These are phyloP conservation scores for Clonostachys solani DNA, from an alignment of 2,329 filamentous ascomycete genomes.

Conservation along the genomic window DNA sequence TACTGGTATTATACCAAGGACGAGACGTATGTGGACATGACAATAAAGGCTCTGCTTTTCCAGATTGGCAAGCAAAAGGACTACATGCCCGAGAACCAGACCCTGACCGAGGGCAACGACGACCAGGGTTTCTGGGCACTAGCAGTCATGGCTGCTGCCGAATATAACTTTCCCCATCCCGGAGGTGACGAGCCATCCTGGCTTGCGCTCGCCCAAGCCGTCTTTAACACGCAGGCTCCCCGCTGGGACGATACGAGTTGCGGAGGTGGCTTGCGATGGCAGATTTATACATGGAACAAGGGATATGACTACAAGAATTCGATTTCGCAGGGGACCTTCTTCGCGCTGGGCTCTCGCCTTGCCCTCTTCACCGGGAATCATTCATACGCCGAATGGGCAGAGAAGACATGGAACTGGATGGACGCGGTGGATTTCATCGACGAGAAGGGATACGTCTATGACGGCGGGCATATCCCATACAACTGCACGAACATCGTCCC, in stretches of 20 bases:
- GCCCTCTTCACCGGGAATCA: slow-evolving; percentile 73
- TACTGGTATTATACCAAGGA: slow-evolving; percentile 85
- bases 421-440: slow-evolving; percentile 51
- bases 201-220: slow-evolving; percentile 70
- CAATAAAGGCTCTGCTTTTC: slow-evolving; percentile 63
- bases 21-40: slow-evolving; percentile 63
- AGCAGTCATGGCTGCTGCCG: slow-evolving; percentile 65
- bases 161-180: slow-evolving; percentile 63
- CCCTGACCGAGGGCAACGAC: slow-evolving; percentile 65
- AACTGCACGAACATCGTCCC: slow-evolving; percentile 56
- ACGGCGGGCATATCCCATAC: slow-evolving; percentile 51
- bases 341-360: slow-evolving; percentile 61
- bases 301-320: slow-evolving; percentile 77
- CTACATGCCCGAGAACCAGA: slow-evolving; percentile 75
- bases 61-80: slow-evolving; percentile 71
- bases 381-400: slow-evolving; percentile 76
- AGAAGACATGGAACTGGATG: slow-evolving; percentile 69
- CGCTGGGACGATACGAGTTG: slow-evolving; percentile 70
- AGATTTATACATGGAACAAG: slow-evolving; percentile 78
- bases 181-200: slow-evolving; percentile 54
- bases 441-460: slow-evolving; percentile 55
- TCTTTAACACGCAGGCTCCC: slow-evolving; percentile 73
- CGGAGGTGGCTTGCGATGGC: slow-evolving; percentile 76
- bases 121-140: slow-evolving; percentile 75
- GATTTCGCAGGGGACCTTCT: slow-evolving; percentile 60